A percentile compares a stretch with the other conserved stretches of the same genome.
phyloP scores from a whole-genome alignment of 345 rosid species.

The Angophora floribunda region DNA sequence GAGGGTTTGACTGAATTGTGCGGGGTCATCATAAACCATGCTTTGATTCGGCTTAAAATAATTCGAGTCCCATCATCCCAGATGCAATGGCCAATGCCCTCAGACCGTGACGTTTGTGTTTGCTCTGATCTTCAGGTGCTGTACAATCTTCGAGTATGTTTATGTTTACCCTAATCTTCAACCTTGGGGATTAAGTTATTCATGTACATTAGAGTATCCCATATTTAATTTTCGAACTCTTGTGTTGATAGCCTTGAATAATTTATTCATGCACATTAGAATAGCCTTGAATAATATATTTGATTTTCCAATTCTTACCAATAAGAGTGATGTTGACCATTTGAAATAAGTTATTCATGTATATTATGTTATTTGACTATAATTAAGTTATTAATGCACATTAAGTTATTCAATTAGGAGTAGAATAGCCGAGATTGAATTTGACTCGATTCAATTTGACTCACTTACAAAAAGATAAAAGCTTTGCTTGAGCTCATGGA shows the following conservation, averaged over 20 bases:
- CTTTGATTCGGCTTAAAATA: not conserved
- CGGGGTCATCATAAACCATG: constrained; percentile 69
- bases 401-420: not conserved
- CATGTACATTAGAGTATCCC: too few species aligned
- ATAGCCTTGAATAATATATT: too few species aligned
- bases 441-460: not conserved
- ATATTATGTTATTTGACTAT: too few species aligned
- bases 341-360: not conserved
- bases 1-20: not conserved
- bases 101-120: not conserved
- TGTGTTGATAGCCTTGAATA: not conserved
- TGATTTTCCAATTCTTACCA: not conserved
- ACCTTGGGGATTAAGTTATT: not conserved
- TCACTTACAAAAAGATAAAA: not conserved
- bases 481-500: not conserved
- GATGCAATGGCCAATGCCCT: not conserved
- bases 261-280: not conserved
- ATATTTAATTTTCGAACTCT: not conserved
- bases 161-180: not conserved
- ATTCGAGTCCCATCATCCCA: not conserved
- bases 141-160: not conserved
- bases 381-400: not conserved
- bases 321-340: not conserved
- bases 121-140: not conserved
- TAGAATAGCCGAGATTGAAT: not conserved